Evolutionary conservation across 805 yeast genomes (phyloP).

Genomic region (Komagataella ulmi): DNA sequence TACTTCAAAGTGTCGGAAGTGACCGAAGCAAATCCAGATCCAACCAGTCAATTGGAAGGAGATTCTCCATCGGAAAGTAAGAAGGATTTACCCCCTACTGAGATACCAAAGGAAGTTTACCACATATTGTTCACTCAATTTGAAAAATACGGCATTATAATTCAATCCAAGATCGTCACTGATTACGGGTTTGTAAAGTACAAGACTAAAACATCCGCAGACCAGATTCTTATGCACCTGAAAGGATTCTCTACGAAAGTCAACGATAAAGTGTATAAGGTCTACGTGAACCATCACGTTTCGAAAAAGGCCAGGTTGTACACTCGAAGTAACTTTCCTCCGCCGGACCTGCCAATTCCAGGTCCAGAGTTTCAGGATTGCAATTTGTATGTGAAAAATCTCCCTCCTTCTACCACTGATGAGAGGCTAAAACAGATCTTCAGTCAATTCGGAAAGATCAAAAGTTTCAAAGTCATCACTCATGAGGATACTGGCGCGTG

Average conservation of each 20-base stretch:
- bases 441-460: conserved; percentile 32
- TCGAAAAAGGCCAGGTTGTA: conserved; percentile 54
- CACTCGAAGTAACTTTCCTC: conserved; percentile 33
- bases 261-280: conserved; percentile 5
- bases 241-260: conserved; percentile 11
- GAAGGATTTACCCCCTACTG: conserved; percentile 17
- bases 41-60: background rate
- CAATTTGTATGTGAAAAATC: conserved; percentile 57
- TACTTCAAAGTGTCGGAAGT: conserved; percentile 20
- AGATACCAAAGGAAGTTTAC: conserved; percentile 22
- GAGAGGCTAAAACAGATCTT: conserved; percentile 32
- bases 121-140: conserved; percentile 14
- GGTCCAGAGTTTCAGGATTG: conserved; percentile 49
- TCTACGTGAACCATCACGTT: conserved; percentile 50
- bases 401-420: conserved; percentile 44
- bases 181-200: conserved; percentile 62
- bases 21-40: background rate
- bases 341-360: conserved; percentile 24
- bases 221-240: conserved; percentile 37
- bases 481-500: conserved; percentile 31
- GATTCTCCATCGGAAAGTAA: background rate
- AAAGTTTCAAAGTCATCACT: conserved; percentile 44
- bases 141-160: conserved; percentile 25
- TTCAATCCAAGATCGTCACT: conserved; percentile 31
- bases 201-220: conserved; percentile 42